Conservation (phyloP, 208 protist genomes). For the Acanthamoeba lenticulata region DNA sequence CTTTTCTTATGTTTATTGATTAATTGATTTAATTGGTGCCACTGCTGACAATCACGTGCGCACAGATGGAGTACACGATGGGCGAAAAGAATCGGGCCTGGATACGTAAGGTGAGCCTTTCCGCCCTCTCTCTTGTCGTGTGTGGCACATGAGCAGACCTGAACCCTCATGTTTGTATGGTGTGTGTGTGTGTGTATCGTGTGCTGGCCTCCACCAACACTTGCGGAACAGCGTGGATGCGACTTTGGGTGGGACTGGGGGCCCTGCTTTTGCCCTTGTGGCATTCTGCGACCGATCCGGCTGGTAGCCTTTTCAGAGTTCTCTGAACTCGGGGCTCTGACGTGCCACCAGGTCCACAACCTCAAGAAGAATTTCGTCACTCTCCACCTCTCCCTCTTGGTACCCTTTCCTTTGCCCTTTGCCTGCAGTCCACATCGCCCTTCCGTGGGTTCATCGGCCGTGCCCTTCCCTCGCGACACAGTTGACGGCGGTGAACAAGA, state of each 20-base stretch:
- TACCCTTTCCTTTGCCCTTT: background rate
- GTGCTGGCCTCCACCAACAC: too few relatives aligned
- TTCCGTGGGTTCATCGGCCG: background rate
- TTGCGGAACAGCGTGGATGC: background rate
- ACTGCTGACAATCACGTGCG: background rate
- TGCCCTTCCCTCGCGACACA: background rate
- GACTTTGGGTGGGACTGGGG: constrained; percentile 86
- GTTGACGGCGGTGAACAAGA: background rate
- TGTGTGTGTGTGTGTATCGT: too few relatives aligned
- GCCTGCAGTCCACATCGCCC: background rate
- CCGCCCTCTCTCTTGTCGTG: background rate
- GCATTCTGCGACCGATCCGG: constrained; percentile 65
- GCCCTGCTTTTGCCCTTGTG: constrained; percentile 68
- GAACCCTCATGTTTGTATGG: too few relatives aligned
- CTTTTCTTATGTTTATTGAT: background rate
- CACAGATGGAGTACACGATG: constrained; percentile 38
- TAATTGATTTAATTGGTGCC: background rate
- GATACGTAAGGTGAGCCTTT: background rate
- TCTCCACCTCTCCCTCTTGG: background rate
- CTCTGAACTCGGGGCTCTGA: background rate
- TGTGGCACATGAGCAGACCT: too few relatives aligned
- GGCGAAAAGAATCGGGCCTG: constrained; percentile 34
- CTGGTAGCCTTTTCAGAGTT: constrained; percentile 41
- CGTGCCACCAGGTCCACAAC: constrained; percentile 27
- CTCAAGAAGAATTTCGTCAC: constrained; percentile 14